Percentiles rank a stretch among this genome's conserved stretches.
These are phyloP conservation scores for Ambrosiella cleistominuta DNA, from an alignment of 2,329 filamentous ascomycete genomes.

Conservation along the genomic window DNA sequence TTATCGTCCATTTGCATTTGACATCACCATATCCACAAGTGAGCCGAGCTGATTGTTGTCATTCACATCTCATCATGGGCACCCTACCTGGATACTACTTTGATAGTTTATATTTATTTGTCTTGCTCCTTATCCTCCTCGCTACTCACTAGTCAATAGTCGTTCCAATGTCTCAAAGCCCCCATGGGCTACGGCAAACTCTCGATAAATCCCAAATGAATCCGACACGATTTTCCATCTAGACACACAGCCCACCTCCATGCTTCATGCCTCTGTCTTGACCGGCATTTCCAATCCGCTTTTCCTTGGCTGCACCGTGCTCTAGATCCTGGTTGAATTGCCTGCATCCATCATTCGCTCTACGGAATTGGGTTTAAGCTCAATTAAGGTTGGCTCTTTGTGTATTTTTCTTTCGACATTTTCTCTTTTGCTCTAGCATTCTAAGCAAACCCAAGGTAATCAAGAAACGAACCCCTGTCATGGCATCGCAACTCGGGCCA, in stretches of 20 bases:
- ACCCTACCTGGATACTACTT: too few species aligned
- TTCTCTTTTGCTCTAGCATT: background rate
- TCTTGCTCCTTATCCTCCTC: too few species aligned
- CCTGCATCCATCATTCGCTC: background rate
- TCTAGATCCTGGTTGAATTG: background rate
- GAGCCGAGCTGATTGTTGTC: too few species aligned
- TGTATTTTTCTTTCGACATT: background rate
- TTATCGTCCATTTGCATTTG: too few species aligned
- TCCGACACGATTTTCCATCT: background rate
- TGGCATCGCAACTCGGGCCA: too few species aligned
- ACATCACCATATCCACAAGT: too few species aligned
- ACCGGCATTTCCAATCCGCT: background rate
- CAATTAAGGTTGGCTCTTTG: background rate
- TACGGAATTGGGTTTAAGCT: background rate
- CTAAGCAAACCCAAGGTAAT: background rate
- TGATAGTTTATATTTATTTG: too few species aligned
- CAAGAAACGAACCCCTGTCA: too few species aligned
- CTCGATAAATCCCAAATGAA: background rate
- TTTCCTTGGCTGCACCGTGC: background rate
- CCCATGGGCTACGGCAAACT: background rate
- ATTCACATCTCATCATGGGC: too few species aligned
- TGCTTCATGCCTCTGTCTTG: background rate
- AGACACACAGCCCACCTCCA: background rate
- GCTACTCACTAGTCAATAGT: too few species aligned
- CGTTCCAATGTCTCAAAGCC: too few species aligned